Evolutionary conservation across 2,329 filamentous ascomycete genomes (phyloP).

Genomic region (Aaosphaeria pasadenensis): DNA sequence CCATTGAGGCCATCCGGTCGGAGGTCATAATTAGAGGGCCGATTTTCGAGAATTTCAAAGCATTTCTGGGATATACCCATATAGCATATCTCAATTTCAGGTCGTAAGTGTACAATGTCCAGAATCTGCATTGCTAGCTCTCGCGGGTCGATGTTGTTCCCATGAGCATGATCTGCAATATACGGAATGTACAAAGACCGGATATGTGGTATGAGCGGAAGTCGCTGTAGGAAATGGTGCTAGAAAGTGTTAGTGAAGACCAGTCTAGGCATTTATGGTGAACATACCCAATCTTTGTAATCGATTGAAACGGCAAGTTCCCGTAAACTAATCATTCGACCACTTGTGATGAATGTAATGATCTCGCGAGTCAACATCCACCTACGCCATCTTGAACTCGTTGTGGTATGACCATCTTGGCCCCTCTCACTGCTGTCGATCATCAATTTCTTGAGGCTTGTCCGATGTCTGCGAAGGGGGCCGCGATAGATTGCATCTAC

Average conservation of each 20-base stretch:
- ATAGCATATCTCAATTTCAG: constrained; percentile 74
- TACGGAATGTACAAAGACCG: constrained; percentile 69
- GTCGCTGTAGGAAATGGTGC: constrained; percentile 75
- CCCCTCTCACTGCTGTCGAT: constrained; percentile 66
- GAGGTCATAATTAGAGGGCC: constrained; percentile 44
- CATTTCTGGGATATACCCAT: constrained; percentile 75
- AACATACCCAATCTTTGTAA: constrained; percentile 73
- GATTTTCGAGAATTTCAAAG: constrained; percentile 73
- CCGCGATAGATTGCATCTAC: constrained; percentile 70
- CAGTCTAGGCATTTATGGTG: background rate
- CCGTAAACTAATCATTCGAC: constrained; percentile 67
- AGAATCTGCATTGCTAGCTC: constrained; percentile 75
- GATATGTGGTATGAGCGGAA: constrained; percentile 68
- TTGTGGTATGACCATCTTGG: constrained; percentile 38
- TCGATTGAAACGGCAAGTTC: constrained; percentile 72
- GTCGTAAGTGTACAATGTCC: constrained; percentile 72
- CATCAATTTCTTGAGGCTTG: constrained; percentile 69
- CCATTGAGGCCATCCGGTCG: constrained; percentile 27
- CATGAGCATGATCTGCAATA: constrained; percentile 61
- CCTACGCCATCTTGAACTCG: constrained; percentile 54
- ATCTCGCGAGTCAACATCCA: constrained; percentile 72
- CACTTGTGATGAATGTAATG: constrained; percentile 70
- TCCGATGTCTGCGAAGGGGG: constrained; percentile 66
- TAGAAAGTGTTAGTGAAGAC: constrained; percentile 30
- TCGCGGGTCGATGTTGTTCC: constrained; percentile 55